Evolutionary conservation across 371 early-diverging fungal species (phyloP).

Genomic region (Mucor saturninus): DNA sequence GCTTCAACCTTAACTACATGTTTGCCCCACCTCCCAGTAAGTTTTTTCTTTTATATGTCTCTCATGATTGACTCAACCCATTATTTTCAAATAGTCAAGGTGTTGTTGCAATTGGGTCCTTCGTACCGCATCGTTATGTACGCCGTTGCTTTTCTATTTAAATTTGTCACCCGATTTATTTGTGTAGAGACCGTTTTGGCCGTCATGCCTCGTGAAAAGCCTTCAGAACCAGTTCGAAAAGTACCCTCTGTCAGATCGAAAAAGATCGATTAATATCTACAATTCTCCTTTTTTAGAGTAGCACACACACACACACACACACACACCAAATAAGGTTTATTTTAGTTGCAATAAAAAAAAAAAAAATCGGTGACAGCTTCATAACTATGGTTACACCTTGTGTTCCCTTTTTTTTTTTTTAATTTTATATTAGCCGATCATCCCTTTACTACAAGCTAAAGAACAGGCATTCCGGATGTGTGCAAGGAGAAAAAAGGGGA

Average conservation of each 20-base stretch:
- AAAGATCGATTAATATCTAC: slow-evolving; percentile 5
- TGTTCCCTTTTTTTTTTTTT: not conserved
- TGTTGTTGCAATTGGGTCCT: slow-evolving; percentile 46
- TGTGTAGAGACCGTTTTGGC: slow-evolving; percentile 22
- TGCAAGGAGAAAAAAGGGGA: too few species aligned
- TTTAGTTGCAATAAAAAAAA: not conserved
- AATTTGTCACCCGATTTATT: slow-evolving; percentile 40
- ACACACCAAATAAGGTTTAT: slow-evolving; percentile 68
- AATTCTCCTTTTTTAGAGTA: too few species aligned
- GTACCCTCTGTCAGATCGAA: not conserved
- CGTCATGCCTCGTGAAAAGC: slow-evolving; percentile 24
- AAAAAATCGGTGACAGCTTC: not conserved
- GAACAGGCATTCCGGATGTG: too few species aligned
- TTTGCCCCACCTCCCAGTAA: slow-evolving; percentile 64
- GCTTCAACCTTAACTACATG: slow-evolving; percentile 66
- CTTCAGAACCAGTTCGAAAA: not conserved
- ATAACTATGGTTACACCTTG: not conserved
- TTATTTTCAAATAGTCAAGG: slow-evolving; percentile 30
- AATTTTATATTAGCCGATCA: too few species aligned
- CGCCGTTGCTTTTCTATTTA: slow-evolving; percentile 33
- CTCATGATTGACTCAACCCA: not conserved
- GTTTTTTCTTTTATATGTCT: slow-evolving; percentile 8
- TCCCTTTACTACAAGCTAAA: too few species aligned
- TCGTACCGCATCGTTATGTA: slow-evolving; percentile 47
- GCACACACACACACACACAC: too few species aligned